Base-by-base conservation (phyloP, 2,329 filamentous ascomycete genomes). In the Trichophyton verrucosum region DNA sequence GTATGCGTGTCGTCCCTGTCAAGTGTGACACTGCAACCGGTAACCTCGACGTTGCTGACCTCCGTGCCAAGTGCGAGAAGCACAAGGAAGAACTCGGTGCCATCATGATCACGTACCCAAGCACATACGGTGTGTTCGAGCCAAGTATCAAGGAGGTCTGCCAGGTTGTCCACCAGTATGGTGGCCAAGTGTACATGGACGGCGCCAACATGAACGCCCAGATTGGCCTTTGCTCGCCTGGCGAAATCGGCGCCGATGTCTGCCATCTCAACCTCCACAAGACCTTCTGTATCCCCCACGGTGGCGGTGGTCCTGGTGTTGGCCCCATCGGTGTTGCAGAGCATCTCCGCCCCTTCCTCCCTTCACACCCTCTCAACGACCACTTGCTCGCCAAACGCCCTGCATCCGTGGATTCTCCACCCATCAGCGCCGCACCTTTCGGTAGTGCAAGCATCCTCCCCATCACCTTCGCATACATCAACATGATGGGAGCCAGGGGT, bases 151-250 rank as follows among this genome's bases (percentile, higher is more conserved):
- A 91, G 78, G 83, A 88, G 70, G 91, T 86, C 15, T 96, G 91
- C 74, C 79, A 90, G 60, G 78, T 95, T 33, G 90, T 97, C 17
- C 92, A 97, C 76, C 75, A 87, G 65, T 79, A 95, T 70, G 92
- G 92, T 59, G 92, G 92, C 8, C 89, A 95, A 71, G 92, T 97
- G 15, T 97, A 96, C 79, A 96, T 97, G 92, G 92, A 97, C 72
- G 92, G 92, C 56, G 92, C 92, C 66, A 97, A 97, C 78, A 94
- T 96, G 90, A 97, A 96, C 71, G 92, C 92, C 17, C 92, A 97
- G 75, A 96, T 97, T 65, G 92, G 92, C 11, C 82, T 97, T 9
- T 96, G 90, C 78, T 95, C 90, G 0, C 92, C 92, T 1, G 92
- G 92, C 44, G 91, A 95, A 73, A 95, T 97, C 66, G 92, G 92